phyloP scores from a whole-genome alignment of 2,329 filamentous ascomycete species.

The Tolypocladium tropicale region DNA sequence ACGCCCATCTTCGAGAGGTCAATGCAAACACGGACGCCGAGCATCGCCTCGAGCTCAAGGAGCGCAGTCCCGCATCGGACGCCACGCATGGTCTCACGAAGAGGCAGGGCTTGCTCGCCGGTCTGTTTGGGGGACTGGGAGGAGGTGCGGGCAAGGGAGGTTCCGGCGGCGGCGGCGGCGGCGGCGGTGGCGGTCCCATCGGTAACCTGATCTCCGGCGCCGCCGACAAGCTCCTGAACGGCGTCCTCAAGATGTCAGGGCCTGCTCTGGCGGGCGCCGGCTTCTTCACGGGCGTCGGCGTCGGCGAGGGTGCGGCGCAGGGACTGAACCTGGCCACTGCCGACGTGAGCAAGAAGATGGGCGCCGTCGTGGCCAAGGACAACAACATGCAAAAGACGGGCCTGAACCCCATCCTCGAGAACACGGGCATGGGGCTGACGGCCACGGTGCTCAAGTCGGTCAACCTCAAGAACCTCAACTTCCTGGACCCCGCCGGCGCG shows the following conservation, averaged over 20 bases:
- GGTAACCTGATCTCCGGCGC: conserved; percentile 1
- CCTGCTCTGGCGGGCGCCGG: conserved; percentile 5
- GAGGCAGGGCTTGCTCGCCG: background rate
- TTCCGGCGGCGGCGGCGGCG: background rate
- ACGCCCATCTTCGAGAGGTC: conserved; percentile 4
- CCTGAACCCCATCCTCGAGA: conserved; percentile 18
- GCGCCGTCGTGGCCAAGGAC: conserved; percentile 12
- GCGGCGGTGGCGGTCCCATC: background rate
- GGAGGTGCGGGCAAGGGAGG: background rate
- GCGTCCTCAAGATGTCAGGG: conserved; percentile 2
- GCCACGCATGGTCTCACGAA: background rate
- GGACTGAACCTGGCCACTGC: conserved; percentile 11
- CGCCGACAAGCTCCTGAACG: background rate
- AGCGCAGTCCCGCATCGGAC: background rate
- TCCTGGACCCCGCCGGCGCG: conserved; percentile 8
- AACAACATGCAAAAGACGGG: conserved; percentile 18
- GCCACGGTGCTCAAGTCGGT: conserved; percentile 16
- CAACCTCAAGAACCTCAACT: conserved; percentile 4
- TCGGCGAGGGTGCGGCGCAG: conserved; percentile 13
- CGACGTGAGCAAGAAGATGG: conserved; percentile 5
- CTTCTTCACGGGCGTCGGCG: conserved; percentile 15
- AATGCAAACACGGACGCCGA: background rate
- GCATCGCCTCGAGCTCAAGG: background rate
- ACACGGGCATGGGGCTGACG: conserved; percentile 16
- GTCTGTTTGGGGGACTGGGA: background rate